phyloP scores from a whole-genome alignment of 257 asterid genomes.

The Solanum clarkiae region DNA sequence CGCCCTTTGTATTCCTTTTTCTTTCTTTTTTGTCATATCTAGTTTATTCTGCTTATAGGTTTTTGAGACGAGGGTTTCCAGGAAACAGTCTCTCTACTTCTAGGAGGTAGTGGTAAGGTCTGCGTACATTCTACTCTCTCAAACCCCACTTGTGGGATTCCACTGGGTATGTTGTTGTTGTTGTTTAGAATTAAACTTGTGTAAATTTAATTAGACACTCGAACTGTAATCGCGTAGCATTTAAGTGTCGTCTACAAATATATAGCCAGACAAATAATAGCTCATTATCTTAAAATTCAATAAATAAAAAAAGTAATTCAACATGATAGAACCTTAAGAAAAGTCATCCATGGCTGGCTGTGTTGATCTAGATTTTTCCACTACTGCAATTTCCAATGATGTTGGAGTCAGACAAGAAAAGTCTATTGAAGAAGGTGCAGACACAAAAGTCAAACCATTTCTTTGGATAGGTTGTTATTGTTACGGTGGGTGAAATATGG shows the following conservation, averaged over 20 bases:
- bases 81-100: too few relatives aligned
- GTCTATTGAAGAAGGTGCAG: not conserved
- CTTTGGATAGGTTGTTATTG: not conserved
- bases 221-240: not conserved
- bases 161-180: too few relatives aligned
- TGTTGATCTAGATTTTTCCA: not conserved
- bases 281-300: not conserved
- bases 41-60: too few relatives aligned
- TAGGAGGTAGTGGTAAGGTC: too few relatives aligned
- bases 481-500: not conserved
- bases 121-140: too few relatives aligned
- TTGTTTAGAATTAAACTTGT: too few relatives aligned
- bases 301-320: not conserved
- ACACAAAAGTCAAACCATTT: not conserved
- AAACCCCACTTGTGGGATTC: too few relatives aligned
- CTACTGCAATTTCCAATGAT: not conserved
- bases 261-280: not conserved
- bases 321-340: not conserved
- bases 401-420: not conserved
- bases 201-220: not conserved
- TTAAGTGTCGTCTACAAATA: not conserved
- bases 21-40: too few relatives aligned
- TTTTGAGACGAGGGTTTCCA: too few relatives aligned
- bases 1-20: too few relatives aligned
- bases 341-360: not conserved